These are phyloP conservation scores for Phytophthora parvispora DNA, from an alignment of 352 stramenopile genomes.

Conservation along the genomic window DNA sequence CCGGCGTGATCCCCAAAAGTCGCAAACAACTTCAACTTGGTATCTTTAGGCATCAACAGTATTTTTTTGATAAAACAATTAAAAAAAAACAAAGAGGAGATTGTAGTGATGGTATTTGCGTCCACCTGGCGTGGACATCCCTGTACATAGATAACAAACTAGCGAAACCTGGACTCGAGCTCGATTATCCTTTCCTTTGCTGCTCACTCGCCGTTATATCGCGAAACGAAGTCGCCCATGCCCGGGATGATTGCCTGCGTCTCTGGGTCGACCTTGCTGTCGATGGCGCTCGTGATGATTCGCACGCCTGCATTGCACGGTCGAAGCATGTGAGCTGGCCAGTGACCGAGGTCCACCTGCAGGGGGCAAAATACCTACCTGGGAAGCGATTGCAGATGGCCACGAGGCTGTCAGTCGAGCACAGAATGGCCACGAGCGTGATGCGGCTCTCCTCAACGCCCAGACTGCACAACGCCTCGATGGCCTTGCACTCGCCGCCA, in stretches of 20 bases:
- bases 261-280: slow-evolving; percentile 27
- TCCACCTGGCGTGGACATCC: slow-evolving; percentile 3
- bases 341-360: neutral
- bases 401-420: slow-evolving; percentile 34
- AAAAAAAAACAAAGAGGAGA: too few relatives aligned
- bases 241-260: slow-evolving; percentile 38
- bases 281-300: slow-evolving; percentile 45
- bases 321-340: neutral
- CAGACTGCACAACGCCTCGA: slow-evolving; percentile 35
- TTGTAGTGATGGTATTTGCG: slow-evolving; percentile 9
- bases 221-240: slow-evolving; percentile 49
- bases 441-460: slow-evolving; percentile 38
- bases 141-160: neutral
- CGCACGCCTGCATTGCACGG: slow-evolving; percentile 22
- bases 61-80: too few relatives aligned
- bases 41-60: slow-evolving; percentile 15
- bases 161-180: too few relatives aligned
- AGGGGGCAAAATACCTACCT: slow-evolving; percentile 22
- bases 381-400: slow-evolving; percentile 44
- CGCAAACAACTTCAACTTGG: slow-evolving; percentile 20
- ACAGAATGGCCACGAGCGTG: slow-evolving; percentile 47
- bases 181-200: neutral
- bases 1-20: slow-evolving; percentile 8
- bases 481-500: slow-evolving; percentile 34
- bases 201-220: slow-evolving; percentile 41